Conservation (phyloP, 1,284 basidiomycete species). For the Microbotryomycetes sp. region DNA sequence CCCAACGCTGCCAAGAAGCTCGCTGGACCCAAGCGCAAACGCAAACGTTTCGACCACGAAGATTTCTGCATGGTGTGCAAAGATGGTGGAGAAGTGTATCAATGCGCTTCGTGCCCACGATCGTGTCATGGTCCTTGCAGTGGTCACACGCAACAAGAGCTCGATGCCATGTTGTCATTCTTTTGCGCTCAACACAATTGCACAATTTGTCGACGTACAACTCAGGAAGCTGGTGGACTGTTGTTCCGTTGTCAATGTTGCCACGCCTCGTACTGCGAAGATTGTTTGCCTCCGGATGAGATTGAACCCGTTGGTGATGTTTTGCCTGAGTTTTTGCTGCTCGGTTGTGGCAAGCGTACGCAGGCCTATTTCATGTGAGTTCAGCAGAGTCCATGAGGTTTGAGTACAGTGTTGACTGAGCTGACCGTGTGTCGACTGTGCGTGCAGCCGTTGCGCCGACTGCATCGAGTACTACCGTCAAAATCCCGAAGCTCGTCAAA, state of each 20-base stretch:
- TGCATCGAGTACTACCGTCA: conserved; percentile 11
- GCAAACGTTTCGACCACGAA: conserved; percentile 35
- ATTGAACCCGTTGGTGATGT: conserved; percentile 52
- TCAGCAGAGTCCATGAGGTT: background rate
- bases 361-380: conserved; percentile 18
- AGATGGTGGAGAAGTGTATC: conserved; percentile 53
- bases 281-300: conserved; percentile 51
- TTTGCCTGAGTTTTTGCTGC: conserved; percentile 50
- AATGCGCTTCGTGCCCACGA: conserved; percentile 43
- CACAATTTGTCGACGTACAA: conserved; percentile 45
- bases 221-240: conserved; percentile 46
- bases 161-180: conserved; percentile 6
- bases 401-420: too few relatives aligned
- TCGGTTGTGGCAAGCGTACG: conserved; percentile 8
- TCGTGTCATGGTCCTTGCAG: conserved; percentile 13
- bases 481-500: background rate
- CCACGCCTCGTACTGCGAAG: conserved; percentile 53
- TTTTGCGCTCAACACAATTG: conserved; percentile 54
- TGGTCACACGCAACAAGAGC: conserved; percentile 1
- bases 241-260: conserved; percentile 24
- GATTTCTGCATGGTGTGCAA: conserved; percentile 53
- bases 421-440: background rate
- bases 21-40: conserved; percentile 36
- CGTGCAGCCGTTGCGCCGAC: conserved; percentile 1
- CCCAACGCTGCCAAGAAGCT: conserved; percentile 19